Evolutionary conservation across 1,139 yeast genomes (phyloP).

Genomic region (Dujonia santamariae): DNA sequence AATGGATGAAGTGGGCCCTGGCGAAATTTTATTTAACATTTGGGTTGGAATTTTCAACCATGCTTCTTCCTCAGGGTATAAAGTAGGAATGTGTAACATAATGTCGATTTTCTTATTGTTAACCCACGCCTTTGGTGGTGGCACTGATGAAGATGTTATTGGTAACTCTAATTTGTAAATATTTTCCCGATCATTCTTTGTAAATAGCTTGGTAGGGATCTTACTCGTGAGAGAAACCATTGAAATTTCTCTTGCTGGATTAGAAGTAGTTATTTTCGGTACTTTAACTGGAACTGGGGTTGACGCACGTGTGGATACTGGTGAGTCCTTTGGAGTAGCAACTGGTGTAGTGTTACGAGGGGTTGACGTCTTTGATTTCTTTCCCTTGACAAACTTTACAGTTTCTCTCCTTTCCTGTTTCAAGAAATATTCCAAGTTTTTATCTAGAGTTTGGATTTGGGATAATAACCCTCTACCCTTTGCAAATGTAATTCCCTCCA

Average conservation of each 20-base stretch:
- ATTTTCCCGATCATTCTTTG: slow-evolving; percentile 6
- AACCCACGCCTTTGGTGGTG: slow-evolving; percentile 14
- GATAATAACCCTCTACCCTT: slow-evolving; percentile 51
- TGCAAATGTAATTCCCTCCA: slow-evolving; percentile 29
- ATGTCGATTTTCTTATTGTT: slow-evolving; percentile 13
- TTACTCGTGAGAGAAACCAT: slow-evolving; percentile 4
- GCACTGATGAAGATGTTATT: neutral
- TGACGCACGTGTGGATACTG: neutral
- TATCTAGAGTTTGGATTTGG: slow-evolving; percentile 54
- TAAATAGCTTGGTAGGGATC: slow-evolving; percentile 5
- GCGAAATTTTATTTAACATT: slow-evolving; percentile 10
- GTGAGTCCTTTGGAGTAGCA: neutral
- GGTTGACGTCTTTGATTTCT: slow-evolving; percentile 8
- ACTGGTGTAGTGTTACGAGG: slow-evolving; percentile 4
- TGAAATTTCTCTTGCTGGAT: slow-evolving; percentile 1
- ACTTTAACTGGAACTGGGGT: neutral
- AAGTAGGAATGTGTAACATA: slow-evolving; percentile 16
- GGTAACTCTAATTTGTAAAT: slow-evolving; percentile 8
- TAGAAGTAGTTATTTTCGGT: neutral
- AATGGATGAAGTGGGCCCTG: slow-evolving; percentile 15
- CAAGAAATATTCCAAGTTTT: slow-evolving; percentile 54
- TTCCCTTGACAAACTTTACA: slow-evolving; percentile 25
- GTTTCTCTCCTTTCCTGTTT: slow-evolving; percentile 56
- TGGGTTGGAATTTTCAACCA: slow-evolving; percentile 24
- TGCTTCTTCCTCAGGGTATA: slow-evolving; percentile 14